These are phyloP conservation scores for Colletotrichum destructivum DNA, from an alignment of 2,329 filamentous ascomycete species.

Conservation along the genomic window DNA sequence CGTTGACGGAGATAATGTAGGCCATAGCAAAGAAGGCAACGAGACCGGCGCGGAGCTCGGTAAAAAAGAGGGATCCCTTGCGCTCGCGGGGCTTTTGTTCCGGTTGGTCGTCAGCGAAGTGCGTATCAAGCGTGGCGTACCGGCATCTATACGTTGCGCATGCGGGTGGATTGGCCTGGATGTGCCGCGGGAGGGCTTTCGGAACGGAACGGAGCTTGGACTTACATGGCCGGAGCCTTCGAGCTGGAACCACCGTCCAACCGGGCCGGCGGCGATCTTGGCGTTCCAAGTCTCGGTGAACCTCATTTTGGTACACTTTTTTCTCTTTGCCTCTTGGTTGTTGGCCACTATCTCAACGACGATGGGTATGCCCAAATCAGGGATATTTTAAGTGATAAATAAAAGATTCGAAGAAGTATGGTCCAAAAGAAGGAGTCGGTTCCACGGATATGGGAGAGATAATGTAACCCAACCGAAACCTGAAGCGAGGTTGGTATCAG, in stretches of 20 bases:
- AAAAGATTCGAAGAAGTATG: constrained; percentile 4
- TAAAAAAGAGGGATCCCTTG: constrained; percentile 83
- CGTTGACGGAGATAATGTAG: constrained; percentile 70
- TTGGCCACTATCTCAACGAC: not conserved
- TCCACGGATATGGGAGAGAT: constrained; percentile 3
- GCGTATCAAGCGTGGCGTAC: not conserved
- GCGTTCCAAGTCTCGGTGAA: constrained; percentile 67
- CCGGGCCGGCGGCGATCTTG: constrained; percentile 73
- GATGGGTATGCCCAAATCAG: not conserved
- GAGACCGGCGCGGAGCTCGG: constrained; percentile 86
- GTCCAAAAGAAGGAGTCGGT: not conserved
- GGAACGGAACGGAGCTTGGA: constrained; percentile 44
- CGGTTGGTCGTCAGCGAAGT: constrained; percentile 13
- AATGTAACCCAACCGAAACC: not conserved
- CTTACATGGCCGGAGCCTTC: constrained; percentile 87
- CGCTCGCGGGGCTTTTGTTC: constrained; percentile 74
- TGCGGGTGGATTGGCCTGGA: not conserved
- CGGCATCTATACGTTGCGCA: not conserved
- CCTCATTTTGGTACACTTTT: constrained; percentile 54
- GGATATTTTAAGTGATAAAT: not conserved
- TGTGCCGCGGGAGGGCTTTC: not conserved
- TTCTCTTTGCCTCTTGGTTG: not conserved
- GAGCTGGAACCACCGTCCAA: constrained; percentile 83
- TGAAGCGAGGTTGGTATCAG: constrained; percentile 11
- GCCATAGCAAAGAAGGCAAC: constrained; percentile 82